Evolutionary conservation across 192 early-diverging fungal genomes (phyloP).

Genomic region (Coemansia sp.): DNA sequence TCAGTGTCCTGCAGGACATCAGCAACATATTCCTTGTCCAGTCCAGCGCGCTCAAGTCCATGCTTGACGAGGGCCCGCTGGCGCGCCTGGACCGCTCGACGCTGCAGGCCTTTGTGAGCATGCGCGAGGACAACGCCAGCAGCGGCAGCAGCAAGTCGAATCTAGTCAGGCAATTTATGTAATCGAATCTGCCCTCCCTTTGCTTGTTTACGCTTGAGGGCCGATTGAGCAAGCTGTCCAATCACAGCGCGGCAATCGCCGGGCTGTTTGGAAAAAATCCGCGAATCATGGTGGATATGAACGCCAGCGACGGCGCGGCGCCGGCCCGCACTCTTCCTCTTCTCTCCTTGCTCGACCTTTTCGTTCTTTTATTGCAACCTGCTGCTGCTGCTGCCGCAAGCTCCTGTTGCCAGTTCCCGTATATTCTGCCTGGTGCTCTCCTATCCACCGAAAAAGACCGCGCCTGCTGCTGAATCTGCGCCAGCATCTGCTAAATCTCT

Average conservation of each 20-base stretch:
- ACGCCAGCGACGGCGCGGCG: not conserved
- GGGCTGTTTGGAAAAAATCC: not conserved
- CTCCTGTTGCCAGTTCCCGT: too few relatives aligned
- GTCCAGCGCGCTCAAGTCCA: slow-evolving; percentile 80
- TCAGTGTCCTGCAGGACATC: slow-evolving; percentile 85
- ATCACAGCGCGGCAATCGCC: not conserved
- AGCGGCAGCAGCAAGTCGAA: slow-evolving; percentile 58
- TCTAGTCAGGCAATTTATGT: slow-evolving; percentile 30
- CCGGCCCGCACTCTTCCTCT: not conserved
- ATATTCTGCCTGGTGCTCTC: too few relatives aligned
- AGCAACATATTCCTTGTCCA: slow-evolving; percentile 91
- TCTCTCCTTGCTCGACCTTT: not conserved
- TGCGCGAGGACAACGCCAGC: slow-evolving; percentile 87
- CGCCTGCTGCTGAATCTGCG: too few relatives aligned
- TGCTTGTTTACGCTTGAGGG: slow-evolving; percentile 10
- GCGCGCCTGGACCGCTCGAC: slow-evolving; percentile 70
- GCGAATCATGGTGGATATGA: not conserved
- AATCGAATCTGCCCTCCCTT: not conserved
- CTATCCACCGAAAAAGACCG: too few relatives aligned
- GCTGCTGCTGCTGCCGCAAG: too few relatives aligned
- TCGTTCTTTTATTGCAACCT: not conserved
- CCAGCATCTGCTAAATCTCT: too few relatives aligned
- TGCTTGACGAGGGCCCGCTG: slow-evolving; percentile 81
- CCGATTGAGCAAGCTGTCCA: not conserved
- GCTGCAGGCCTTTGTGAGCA: slow-evolving; percentile 81